Evolutionary conservation across 1,139 yeast genomes (phyloP), one percentile per base, ranked within the genome.

Genomic region (Yamadazyma songkhlaensis): DNA sequence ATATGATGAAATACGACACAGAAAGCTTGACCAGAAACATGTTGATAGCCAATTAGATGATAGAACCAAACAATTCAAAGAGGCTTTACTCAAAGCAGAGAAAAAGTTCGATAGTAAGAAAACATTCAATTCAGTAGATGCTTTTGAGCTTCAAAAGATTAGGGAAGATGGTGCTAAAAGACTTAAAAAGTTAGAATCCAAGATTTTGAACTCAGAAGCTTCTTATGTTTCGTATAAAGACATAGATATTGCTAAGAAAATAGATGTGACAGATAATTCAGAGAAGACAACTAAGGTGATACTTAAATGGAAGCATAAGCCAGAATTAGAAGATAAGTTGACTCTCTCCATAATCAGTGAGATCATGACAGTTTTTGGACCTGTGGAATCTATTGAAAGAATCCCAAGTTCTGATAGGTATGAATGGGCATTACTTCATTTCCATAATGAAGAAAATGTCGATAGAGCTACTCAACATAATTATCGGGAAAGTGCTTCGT

Each of bases 291-390:
- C 46, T 23, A 39, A 43, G 25, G 54, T 56, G 5, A 35, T 52
- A 11, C 9, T 39, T 2, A 62, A 57, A 41, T 74, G 81, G 78
- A 76, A 74, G 46, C 60, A 60, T 39, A 62, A 62, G 37, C 60
- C 63, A 3, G 70, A 64, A 34, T 40, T 72, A 9, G 50, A 51
- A 10, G 65, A 50, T 1, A 41, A 55, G 22, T 57, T 75, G 25
- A 60, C 58, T 22, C 49, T 48, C 3, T 65, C 60, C 2, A 55
- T 67, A 1, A 47, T 77, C 9, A 27, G 31, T 11, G 57, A 62
- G 35, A 57, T 77, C 17, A 73, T 77, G 79, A 46, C 50, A 20
- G 67, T 67, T 2, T 77, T 77, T 54, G 81, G 82, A 0, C 48
- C 59, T 0, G 51, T 74, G 1, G 41, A 36, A 6, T 25, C 45